A percentile compares a stretch with the other conserved stretches of the same genome.
phyloP scores from a whole-genome alignment of 2,329 filamentous ascomycete species.

The Amauroascus verrucosus region DNA sequence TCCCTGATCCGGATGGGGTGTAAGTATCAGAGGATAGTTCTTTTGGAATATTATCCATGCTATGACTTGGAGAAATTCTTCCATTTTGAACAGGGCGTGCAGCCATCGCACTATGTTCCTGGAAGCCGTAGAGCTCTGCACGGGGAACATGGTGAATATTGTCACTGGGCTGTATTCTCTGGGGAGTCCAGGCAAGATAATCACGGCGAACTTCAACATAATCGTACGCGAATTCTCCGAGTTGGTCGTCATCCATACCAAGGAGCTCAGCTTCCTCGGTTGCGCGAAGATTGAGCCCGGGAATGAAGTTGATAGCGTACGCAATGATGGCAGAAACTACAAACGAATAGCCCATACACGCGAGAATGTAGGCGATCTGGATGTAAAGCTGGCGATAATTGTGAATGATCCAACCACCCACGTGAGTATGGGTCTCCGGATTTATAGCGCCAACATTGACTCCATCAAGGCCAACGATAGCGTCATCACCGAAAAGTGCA shows the following conservation, averaged over 20 bases:
- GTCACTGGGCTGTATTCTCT: constrained; percentile 34
- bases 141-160: constrained; percentile 47
- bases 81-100: constrained; percentile 8
- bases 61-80: constrained; percentile 1
- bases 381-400: constrained; percentile 62
- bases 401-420: constrained; percentile 60
- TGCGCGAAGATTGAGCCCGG: constrained; percentile 59
- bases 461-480: constrained; percentile 65
- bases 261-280: constrained; percentile 57
- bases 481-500: constrained; percentile 63
- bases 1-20: constrained; percentile 4
- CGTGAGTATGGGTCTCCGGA: constrained; percentile 27
- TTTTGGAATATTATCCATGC: constrained; percentile 1
- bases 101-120: constrained; percentile 48
- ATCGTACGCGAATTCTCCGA: constrained; percentile 44
- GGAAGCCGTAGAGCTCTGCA: constrained; percentile 50
- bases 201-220: constrained; percentile 44
- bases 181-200: constrained; percentile 43
- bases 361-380: constrained; percentile 58
- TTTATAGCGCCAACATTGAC: constrained; percentile 41
- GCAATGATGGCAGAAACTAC: constrained; percentile 58
- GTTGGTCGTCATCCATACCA: constrained; percentile 47
- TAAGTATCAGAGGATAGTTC: not conserved
- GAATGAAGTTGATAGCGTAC: constrained; percentile 60
- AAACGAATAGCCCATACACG: constrained; percentile 57